Conservation (phyloP, 805 yeast species). For the Wickerhamia fluorescens region DNA sequence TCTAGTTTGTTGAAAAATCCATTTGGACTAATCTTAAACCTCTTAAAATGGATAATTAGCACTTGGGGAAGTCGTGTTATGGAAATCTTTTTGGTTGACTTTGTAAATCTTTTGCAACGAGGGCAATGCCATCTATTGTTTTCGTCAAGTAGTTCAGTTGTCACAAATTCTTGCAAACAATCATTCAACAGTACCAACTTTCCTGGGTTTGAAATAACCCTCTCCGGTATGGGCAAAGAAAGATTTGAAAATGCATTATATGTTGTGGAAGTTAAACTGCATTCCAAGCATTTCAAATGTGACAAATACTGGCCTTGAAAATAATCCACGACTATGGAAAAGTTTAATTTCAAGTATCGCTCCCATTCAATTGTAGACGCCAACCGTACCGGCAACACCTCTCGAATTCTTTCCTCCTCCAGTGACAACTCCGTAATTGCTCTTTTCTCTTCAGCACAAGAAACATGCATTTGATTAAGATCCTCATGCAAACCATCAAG, state of each 20-base stretch:
- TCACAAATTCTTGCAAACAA: slow-evolving; percentile 73
- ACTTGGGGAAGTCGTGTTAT: slow-evolving; percentile 76
- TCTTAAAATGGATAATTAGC: slow-evolving; percentile 75
- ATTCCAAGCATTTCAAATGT: slow-evolving; percentile 64
- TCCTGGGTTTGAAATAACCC: slow-evolving; percentile 17
- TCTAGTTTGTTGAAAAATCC: slow-evolving; percentile 52
- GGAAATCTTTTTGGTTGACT: slow-evolving; percentile 59
- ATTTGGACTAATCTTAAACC: slow-evolving; percentile 52
- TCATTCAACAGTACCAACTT: slow-evolving; percentile 38
- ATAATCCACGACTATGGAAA: slow-evolving; percentile 70
- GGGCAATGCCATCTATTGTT: slow-evolving; percentile 87
- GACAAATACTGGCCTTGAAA: slow-evolving; percentile 89
- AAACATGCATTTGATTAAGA: slow-evolving; percentile 53
- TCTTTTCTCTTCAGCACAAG: slow-evolving; percentile 23
- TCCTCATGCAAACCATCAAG: slow-evolving; percentile 81
- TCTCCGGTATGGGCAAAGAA: slow-evolving; percentile 70
- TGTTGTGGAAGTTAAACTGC: slow-evolving; percentile 75
- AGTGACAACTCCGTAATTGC: slow-evolving; percentile 40
- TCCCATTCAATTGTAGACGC: slow-evolving; percentile 94
- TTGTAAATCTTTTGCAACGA: slow-evolving; percentile 53
- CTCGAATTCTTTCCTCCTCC: slow-evolving; percentile 68
- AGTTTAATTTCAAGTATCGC: slow-evolving; percentile 68
- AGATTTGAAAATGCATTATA: slow-evolving; percentile 76
- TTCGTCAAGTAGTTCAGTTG: slow-evolving; percentile 64
- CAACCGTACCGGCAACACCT: slow-evolving; percentile 62